phyloP scores from a whole-genome alignment of 495 filamentous ascomycete species.

The Podospora australis region DNA sequence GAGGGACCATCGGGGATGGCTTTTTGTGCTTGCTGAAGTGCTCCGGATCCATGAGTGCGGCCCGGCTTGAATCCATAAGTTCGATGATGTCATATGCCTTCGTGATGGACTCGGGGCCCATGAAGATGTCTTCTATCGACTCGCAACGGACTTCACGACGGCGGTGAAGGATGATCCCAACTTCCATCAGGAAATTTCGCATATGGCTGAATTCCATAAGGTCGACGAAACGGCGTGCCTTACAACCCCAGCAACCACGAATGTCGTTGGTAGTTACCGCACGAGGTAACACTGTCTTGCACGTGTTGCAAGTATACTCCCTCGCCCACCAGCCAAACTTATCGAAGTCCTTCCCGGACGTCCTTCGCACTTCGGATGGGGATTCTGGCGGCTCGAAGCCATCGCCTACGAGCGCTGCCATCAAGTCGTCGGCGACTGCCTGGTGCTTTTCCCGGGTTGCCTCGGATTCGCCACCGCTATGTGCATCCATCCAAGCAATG shows the following conservation, averaged over 20 bases:
- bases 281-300: background rate
- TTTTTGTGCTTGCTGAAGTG: too few species aligned
- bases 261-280: conserved; percentile 3
- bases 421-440: conserved; percentile 12
- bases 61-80: too few species aligned
- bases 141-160: too few species aligned
- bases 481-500: conserved; percentile 1
- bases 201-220: conserved; percentile 20
- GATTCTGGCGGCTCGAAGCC: background rate
- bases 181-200: too few species aligned
- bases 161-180: too few species aligned
- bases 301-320: background rate
- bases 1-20: too few species aligned
- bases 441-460: background rate
- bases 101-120: too few species aligned
- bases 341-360: background rate
- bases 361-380: background rate
- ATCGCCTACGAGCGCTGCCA: conserved; percentile 20
- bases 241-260: conserved; percentile 19
- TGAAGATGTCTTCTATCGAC: too few species aligned
- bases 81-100: too few species aligned
- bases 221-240: conserved; percentile 9
- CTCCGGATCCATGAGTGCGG: too few species aligned
- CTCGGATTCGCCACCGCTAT: background rate
- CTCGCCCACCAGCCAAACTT: conserved; percentile 4